Evolutionary conservation across 2,329 filamentous ascomycete species (phyloP).

Genomic region (Aureobasidium lini): DNA sequence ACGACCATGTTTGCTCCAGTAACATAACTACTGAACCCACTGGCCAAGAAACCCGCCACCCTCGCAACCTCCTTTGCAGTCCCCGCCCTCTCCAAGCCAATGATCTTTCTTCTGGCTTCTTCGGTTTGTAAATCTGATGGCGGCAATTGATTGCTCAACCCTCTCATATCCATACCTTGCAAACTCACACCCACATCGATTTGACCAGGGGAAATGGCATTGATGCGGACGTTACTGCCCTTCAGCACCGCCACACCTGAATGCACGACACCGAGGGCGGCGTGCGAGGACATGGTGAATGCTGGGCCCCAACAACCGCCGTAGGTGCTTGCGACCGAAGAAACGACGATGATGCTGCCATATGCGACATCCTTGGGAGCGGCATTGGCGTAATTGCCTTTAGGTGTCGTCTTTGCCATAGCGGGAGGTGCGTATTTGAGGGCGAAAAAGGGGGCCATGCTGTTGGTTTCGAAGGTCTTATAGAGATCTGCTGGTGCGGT

Average conservation of each 20-base stretch:
- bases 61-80: slow-evolving; percentile 51
- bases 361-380: slow-evolving; percentile 54
- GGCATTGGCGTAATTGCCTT: slow-evolving; percentile 52
- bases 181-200: slow-evolving; percentile 42
- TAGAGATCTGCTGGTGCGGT: slow-evolving; percentile 51
- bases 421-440: slow-evolving; percentile 58
- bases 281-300: slow-evolving; percentile 55
- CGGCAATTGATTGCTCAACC: slow-evolving; percentile 48
- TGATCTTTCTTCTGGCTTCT: slow-evolving; percentile 43
- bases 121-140: slow-evolving; percentile 46
- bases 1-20: slow-evolving; percentile 56
- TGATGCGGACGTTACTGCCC: slow-evolving; percentile 52
- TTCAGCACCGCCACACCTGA: slow-evolving; percentile 52
- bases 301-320: slow-evolving; percentile 53
- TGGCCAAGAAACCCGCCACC: slow-evolving; percentile 56
- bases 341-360: slow-evolving; percentile 56
- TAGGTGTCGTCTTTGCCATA: slow-evolving; percentile 52
- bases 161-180: slow-evolving; percentile 43
- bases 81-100: slow-evolving; percentile 53
- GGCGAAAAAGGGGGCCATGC: slow-evolving; percentile 56
- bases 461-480: slow-evolving; percentile 53
- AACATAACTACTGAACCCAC: slow-evolving; percentile 55
- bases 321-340: slow-evolving; percentile 49
- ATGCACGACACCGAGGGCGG: slow-evolving; percentile 53
- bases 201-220: slow-evolving; percentile 43